Conservation (phyloP, 805 yeast species). For the Vanderwaltozyma tropicalis region DNA sequence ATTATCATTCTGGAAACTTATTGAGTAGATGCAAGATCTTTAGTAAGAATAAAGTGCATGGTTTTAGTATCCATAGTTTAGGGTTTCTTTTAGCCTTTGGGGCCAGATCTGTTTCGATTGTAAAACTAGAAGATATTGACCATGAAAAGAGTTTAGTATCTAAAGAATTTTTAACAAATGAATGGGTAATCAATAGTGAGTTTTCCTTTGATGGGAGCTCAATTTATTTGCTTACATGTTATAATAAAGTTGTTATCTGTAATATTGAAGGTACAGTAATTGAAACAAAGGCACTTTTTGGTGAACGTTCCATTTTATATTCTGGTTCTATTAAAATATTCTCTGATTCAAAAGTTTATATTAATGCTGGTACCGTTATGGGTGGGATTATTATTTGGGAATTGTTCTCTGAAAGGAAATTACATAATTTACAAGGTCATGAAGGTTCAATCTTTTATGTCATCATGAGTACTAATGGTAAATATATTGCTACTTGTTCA, state of each 20-base stretch:
- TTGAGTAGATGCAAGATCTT: constrained; percentile 40
- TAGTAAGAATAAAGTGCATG: constrained; percentile 71
- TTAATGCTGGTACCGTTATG: constrained; percentile 92
- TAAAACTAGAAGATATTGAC: constrained; percentile 27
- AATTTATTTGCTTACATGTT: constrained; percentile 62
- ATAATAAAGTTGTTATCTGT: constrained; percentile 42
- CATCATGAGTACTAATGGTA: constrained; percentile 44
- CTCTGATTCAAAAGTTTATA: constrained; percentile 33
- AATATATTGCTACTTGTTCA: constrained; percentile 66
- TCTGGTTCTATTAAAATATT: constrained; percentile 64
- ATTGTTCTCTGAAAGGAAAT: constrained; percentile 31
- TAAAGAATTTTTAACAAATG: constrained; percentile 48
- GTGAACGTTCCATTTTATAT: constrained; percentile 74
- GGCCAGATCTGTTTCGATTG: constrained; percentile 52
- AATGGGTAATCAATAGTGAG: constrained; percentile 67
- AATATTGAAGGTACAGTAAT: constrained; percentile 18
- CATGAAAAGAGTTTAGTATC: constrained; percentile 7
- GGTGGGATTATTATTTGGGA: constrained; percentile 81
- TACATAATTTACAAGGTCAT: constrained; percentile 59
- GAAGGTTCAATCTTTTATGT: constrained; percentile 90
- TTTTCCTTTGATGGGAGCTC: constrained; percentile 33
- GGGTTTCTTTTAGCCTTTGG: constrained; percentile 46
- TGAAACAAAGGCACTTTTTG: constrained; percentile 33
- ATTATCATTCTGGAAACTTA: constrained; percentile 32
- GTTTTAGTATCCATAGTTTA: constrained; percentile 38